phyloP scores from a whole-genome alignment of 371 early-diverging fungal genomes.

The Mortierella sp. region DNA sequence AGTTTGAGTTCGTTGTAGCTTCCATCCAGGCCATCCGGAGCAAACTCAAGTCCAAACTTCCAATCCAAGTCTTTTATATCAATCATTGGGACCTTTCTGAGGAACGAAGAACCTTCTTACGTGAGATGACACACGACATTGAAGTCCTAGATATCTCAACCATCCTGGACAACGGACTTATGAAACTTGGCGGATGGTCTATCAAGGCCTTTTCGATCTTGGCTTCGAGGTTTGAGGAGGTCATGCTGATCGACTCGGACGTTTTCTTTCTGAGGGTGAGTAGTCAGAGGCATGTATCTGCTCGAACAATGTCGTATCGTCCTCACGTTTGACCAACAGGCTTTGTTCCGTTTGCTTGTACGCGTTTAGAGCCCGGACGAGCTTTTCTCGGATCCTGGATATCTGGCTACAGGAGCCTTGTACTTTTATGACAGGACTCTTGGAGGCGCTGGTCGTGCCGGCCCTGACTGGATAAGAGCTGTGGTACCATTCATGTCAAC shows the following conservation, averaged over 20 bases:
- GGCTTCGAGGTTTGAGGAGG: slow-evolving; percentile 70
- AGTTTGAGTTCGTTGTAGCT: slow-evolving; percentile 71
- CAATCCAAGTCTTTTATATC: slow-evolving; percentile 78
- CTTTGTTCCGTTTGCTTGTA: background rate
- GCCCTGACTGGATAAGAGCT: slow-evolving; percentile 58
- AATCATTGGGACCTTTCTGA: slow-evolving; percentile 64
- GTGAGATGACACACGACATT: slow-evolving; percentile 58
- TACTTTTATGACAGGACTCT: slow-evolving; percentile 75
- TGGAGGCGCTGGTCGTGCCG: slow-evolving; percentile 52
- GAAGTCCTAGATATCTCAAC: slow-evolving; percentile 60
- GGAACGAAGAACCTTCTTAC: slow-evolving; percentile 54
- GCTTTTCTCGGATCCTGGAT: slow-evolving; percentile 61
- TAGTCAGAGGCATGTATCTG: background rate
- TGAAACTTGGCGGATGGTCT: slow-evolving; percentile 68
- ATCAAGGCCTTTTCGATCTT: slow-evolving; percentile 74
- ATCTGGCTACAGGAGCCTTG: slow-evolving; percentile 63
- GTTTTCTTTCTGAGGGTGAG: slow-evolving; percentile 67
- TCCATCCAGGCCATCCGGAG: slow-evolving; percentile 66
- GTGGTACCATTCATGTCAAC: slow-evolving; percentile 60
- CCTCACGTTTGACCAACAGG: background rate
- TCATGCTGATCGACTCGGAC: slow-evolving; percentile 82
- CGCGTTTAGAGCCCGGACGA: slow-evolving; percentile 60
- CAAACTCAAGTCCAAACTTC: slow-evolving; percentile 60
- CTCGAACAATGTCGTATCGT: background rate
- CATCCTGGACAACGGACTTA: slow-evolving; percentile 58